Evolutionary conservation across 75 land plant genomes (phyloP).

Genomic region (Isoetes taiwanensis): DNA sequence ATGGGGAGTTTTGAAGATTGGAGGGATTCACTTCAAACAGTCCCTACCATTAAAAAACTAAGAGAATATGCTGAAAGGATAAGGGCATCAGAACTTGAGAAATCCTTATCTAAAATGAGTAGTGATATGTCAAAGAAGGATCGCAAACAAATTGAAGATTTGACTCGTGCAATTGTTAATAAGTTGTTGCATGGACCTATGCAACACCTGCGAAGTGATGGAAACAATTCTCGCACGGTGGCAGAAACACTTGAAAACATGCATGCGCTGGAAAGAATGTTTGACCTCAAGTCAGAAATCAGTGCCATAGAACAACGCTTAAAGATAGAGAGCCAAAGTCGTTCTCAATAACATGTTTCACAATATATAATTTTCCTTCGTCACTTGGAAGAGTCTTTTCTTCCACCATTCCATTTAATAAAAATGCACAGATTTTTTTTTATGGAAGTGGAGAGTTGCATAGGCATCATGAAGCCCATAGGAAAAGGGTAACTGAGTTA

Average conservation of each 20-base stretch:
- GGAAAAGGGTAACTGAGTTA: no score
- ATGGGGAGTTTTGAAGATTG: slow-evolving; percentile 64
- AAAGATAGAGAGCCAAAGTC: no score
- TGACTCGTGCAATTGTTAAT: slow-evolving; percentile 75
- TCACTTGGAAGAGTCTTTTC: no score
- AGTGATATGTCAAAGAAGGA: slow-evolving; percentile 53
- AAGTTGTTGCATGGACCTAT: slow-evolving; percentile 85
- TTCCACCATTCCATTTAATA: no score
- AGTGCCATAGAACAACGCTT: slow-evolving; percentile 47
- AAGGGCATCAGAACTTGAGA: slow-evolving; percentile 54
- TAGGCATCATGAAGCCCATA: no score
- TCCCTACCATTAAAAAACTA: slow-evolving; percentile 76
- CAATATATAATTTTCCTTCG: no score
- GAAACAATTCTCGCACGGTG: slow-evolving; percentile 57
- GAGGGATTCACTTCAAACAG: slow-evolving; percentile 80
- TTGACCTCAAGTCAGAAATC: slow-evolving; percentile 53
- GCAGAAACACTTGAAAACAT: slow-evolving; percentile 75
- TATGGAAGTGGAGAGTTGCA: no score
- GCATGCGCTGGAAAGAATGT: slow-evolving; percentile 89
- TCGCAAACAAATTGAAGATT: slow-evolving; percentile 51
- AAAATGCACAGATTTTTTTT: no score
- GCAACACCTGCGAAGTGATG: slow-evolving; percentile 78
- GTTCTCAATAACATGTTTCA: no score
- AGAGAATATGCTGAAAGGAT: slow-evolving; percentile 71
- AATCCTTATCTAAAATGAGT: slow-evolving; percentile 64